Base-by-base conservation (phyloP, 2,329 filamentous ascomycete species). In the Clarireedia monteithiana region DNA sequence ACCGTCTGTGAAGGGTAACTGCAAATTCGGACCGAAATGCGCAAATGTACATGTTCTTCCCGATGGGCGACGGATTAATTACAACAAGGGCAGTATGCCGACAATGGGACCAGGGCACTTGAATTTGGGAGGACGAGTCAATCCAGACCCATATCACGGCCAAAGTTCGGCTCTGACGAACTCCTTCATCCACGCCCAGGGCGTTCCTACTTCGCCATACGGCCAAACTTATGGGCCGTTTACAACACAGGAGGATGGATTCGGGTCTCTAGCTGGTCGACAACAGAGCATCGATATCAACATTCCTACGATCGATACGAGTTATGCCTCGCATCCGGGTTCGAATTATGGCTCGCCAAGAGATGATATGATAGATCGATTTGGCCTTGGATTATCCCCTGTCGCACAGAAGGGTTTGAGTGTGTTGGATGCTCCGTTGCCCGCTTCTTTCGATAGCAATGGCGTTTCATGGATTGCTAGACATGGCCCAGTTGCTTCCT, bases 21-120 rank as follows among this genome's bases (percentile, higher is more conserved):
- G 94, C 84, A 97, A 97, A 73, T 99, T 97, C 71, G 94, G 94
- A 60, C 88, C 90, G 61, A 97, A 97, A 74, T 99, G 94, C 77
- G 92, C 92, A 68, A 89, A 97, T 69, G 89, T 95, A 62, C 94
- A 99, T 73, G 88, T 97, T 67, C 85, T 96, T 49, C 91, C 91
- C 64, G 91, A 97, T 72, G 94, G 94, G 58, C 85, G 90, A 66
- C 84, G 92, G 69, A 89, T 97, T 69, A 96, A 96, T 73, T 86
- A 86, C 66, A 79, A 82, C 66, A 73, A 61, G 58, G 64, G 55
- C 50, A 62, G 77, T 59, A 83, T 81, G 72, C 83, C 75, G 68
- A 77, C 69, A 71, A 48, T 57, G 36, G 23, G 34, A 17, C 56
- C 70, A 70, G 72, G 76, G 53, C 75, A 78, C 51, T 71, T 83